These are phyloP conservation scores for Echria macrotheca DNA, from an alignment of 495 filamentous ascomycete species.

Conservation along the genomic window DNA sequence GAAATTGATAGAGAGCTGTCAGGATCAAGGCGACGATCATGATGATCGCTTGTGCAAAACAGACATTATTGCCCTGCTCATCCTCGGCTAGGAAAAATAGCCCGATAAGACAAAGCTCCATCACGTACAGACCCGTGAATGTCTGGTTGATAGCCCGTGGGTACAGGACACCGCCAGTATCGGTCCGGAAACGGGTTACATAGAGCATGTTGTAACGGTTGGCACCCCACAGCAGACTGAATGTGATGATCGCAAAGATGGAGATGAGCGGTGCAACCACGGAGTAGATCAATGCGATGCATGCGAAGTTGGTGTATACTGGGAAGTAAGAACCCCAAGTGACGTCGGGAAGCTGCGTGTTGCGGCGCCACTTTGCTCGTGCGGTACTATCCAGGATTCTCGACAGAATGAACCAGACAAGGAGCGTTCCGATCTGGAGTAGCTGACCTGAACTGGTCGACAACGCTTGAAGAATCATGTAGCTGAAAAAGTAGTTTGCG, in stretches of 20 bases:
- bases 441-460: constrained; percentile 85
- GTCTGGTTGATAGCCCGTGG: constrained; percentile 93
- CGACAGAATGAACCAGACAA: constrained; percentile 75
- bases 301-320: constrained; percentile 90
- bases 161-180: constrained; percentile 91
- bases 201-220: constrained; percentile 97
- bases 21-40: constrained; percentile 73
- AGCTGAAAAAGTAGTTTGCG: constrained; percentile 96
- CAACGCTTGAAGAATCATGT: constrained; percentile 92
- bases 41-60: constrained; percentile 77
- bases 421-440: constrained; percentile 71
- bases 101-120: constrained; percentile 87
- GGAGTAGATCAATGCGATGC: constrained; percentile 88
- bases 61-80: constrained; percentile 51
- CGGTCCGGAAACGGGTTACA: constrained; percentile 82
- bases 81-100: constrained; percentile 83
- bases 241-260: constrained; percentile 90
- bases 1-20: constrained; percentile 74
- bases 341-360: constrained; percentile 70
- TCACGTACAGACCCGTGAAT: constrained; percentile 89
- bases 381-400: constrained; percentile 81
- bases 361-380: constrained; percentile 80
- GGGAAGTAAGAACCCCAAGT: constrained; percentile 94
- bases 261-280: constrained; percentile 87
- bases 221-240: constrained; percentile 90